Conservation (phyloP, 2,329 filamentous ascomycete species). For the Tolypocladium amazonense region DNA sequence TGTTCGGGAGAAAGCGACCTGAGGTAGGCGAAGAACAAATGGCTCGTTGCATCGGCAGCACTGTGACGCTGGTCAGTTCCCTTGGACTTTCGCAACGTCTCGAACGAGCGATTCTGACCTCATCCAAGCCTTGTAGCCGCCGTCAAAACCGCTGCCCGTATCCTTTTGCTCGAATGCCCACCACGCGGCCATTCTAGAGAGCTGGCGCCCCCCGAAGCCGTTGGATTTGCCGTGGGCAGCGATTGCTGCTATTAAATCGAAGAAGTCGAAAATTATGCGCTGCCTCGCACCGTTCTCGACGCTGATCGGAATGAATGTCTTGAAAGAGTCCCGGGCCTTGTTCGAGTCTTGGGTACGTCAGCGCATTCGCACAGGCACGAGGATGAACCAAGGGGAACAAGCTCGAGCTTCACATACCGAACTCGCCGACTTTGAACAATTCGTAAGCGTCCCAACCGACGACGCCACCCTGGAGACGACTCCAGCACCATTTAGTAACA, state of each 20-base stretch:
- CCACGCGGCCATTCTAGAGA: conserved; percentile 93
- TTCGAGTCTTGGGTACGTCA: conserved; percentile 58
- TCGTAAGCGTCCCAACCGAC: conserved; percentile 98
- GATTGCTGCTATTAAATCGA: conserved; percentile 82
- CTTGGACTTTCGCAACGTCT: neutral
- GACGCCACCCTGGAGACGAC: conserved; percentile 77
- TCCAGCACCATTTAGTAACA: conserved; percentile 98
- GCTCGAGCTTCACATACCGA: conserved; percentile 44
- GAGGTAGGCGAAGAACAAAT: conserved; percentile 96
- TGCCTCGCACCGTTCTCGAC: conserved; percentile 78
- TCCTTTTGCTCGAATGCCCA: conserved; percentile 95
- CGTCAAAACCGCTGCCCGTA: conserved; percentile 82
- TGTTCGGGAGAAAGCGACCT: conserved; percentile 79
- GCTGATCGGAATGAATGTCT: conserved; percentile 90
- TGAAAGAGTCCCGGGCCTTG: conserved; percentile 85
- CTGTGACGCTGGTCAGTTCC: conserved; percentile 29
- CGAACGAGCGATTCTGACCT: conserved; percentile 39
- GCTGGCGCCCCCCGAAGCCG: conserved; percentile 82
- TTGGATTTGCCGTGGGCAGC: conserved; percentile 91
- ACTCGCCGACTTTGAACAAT: conserved; percentile 87
- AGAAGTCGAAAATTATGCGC: conserved; percentile 91
- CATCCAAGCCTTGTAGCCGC: conserved; percentile 83
- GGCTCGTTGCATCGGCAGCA: conserved; percentile 89
- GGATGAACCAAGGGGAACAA: neutral
- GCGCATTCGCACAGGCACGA: neutral